Base-by-base conservation (phyloP, 495 filamentous ascomycete genomes). In the Friedmanniomyces endolithicus region DNA sequence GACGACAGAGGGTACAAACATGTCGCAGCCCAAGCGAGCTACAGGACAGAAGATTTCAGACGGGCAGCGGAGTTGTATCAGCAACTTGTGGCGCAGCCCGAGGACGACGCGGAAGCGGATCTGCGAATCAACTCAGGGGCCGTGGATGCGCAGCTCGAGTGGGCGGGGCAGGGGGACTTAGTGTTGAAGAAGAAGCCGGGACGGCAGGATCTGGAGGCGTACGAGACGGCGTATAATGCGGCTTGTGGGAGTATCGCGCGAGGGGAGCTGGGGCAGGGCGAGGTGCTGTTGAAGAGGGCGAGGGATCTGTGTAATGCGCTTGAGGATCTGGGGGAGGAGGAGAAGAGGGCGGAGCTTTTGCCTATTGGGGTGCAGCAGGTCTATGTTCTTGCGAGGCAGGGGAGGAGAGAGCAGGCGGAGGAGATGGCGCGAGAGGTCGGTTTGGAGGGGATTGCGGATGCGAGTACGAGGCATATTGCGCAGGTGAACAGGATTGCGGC, bases 201-300 rank as follows among this genome's bases (percentile, higher is more conserved):
- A 17, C 75, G 83, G 55, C 87, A 88, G 37, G 37, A 19, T 14
- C 16, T 94, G 43, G 87, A 95, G 63, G 83, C 82, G 4, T 98
- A 96, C 61, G 92, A 97, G 70, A 92, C 85, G 6, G 79, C 88
- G 0, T 98, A 89, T 70, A 98, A 97, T 72, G 82, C 84, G 8
- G 94, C 90, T 22, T 97, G 90, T 66, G 78, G 78, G 41, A 84
- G 82, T 65, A 85, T 97, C 64, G 87, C 88, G 11, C 76, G 83
- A 56, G 86, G 84, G 11, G 87, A 89, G 59, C 78, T 90, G 48
- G 71, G 66, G 19, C 81, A 89, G 63, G 88, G 80, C 4, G 80
- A 85, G 51, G 68, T 95, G 17, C 73, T 97, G 43, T 71, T 99
- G 33, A 89, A 86, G 71, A 78, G 88, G 51, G 85, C 94, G 11